Percentiles rank a stretch among this genome's conserved stretches.
phyloP scores from a whole-genome alignment of 371 early-diverging fungal species.

The Vairimorpha ceranae region DNA sequence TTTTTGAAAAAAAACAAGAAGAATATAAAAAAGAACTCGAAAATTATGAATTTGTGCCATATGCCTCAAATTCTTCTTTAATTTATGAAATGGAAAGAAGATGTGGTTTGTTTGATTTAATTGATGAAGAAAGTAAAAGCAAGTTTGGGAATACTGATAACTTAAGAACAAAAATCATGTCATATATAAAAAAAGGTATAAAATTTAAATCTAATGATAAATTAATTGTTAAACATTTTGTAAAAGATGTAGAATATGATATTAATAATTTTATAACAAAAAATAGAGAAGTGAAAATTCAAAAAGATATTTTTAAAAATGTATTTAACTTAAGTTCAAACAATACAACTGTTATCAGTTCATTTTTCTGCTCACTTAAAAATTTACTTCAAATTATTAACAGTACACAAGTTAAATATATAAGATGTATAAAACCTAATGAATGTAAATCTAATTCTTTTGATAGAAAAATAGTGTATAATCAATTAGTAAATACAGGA shows the following conservation, averaged over 20 bases:
- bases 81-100: constrained; percentile 57
- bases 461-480: constrained; percentile 68
- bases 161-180: constrained; percentile 50
- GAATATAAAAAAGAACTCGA: constrained; percentile 67
- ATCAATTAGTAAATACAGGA: constrained; percentile 49
- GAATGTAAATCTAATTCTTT: constrained; percentile 77
- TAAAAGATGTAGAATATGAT: constrained; percentile 81
- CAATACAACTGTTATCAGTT: constrained; percentile 72
- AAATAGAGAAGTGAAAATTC: constrained; percentile 69
- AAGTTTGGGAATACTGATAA: constrained; percentile 48
- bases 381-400: constrained; percentile 77
- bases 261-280: constrained; percentile 89
- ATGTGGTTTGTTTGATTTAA: constrained; percentile 59
- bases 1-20: constrained; percentile 77
- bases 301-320: constrained; percentile 78
- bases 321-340: constrained; percentile 70
- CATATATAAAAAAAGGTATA: constrained; percentile 27
- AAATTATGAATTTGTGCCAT: constrained; percentile 6
- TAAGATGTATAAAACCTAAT: constrained; percentile 93
- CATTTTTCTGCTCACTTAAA: constrained; percentile 70
- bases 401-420: constrained; percentile 87
- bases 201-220: constrained; percentile 35
- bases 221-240: constrained; percentile 83
- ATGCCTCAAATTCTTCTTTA: not conserved
- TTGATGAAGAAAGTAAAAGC: constrained; percentile 62